Evolutionary conservation across 2,329 filamentous ascomycete genomes (phyloP), one percentile per base, ranked within the genome.

Genomic region (Xylariales sp.): DNA sequence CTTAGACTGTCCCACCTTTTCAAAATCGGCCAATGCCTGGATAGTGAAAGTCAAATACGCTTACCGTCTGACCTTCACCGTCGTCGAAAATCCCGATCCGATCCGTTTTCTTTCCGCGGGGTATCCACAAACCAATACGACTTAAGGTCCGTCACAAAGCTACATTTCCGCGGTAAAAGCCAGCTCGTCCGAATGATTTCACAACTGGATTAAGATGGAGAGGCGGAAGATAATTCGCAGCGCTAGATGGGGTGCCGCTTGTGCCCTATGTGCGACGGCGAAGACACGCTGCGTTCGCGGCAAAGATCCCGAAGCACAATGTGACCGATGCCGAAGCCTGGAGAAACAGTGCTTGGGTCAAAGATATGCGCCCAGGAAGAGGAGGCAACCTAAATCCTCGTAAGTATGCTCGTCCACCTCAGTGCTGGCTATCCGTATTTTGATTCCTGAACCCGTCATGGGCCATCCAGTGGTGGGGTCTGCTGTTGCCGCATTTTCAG

Each of bases 281-380:
- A 33, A 33, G 18, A 33, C 30, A 14, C 30, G 30, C 30, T 33
- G 30, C 10, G 21, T 33, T 33, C 30, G 30, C 30, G 21, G 16
- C 30, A 8, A 18, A 19, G 18, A 16, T 33, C 30, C 30, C 21
- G 15, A 19, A 19, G 16, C 21, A n/a, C 30, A 16, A 20, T 33
- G 30, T 19, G 30, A 33, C 14, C 30, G 30, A n/a, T 33, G 30
- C 30, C 30, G 30, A 33, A 33, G 30, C 30, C 21, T 33, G 14
- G 30, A 33, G 17, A 33, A 33, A 14, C 30, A 21, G 11, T 33
- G 30, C 17, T 33, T 19, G 10, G 4, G 6, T 21, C 30, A 33
- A 33, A 33, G n/a, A 19, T 19, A 16, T 19, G 30, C 16, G 18
- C 30, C 30, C 13, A 21, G 30, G 18, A 33, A 33, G 30, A 33